A percentile compares a stretch with the other conserved stretches of the same genome.
Evolutionary conservation across 257 asterid genomes (phyloP).

Genomic region (Solanum pinnatisectum): DNA sequence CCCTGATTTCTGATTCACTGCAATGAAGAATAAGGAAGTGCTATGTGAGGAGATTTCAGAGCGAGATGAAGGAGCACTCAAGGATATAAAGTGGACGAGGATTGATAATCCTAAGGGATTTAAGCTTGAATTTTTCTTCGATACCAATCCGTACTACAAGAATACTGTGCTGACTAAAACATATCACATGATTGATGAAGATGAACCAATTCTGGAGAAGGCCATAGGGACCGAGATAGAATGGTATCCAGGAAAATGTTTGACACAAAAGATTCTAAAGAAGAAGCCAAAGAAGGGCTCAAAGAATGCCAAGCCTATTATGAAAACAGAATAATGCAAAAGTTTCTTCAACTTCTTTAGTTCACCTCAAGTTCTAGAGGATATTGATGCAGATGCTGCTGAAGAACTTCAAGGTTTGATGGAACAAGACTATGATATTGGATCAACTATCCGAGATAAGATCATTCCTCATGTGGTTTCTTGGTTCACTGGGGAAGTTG

Average conservation of each 20-base stretch:
- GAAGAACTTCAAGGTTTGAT: constrained; percentile 77
- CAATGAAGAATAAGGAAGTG: constrained; percentile 13
- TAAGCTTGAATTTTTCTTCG: constrained; percentile 22
- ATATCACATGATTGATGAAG: constrained; percentile 90
- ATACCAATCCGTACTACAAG: constrained; percentile 57
- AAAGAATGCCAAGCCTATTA: constrained; percentile 44
- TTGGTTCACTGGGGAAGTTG: constrained; percentile 96
- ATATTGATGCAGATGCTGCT: constrained; percentile 48
- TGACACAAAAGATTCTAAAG: constrained; percentile 15
- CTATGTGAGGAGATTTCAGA: constrained; percentile 39
- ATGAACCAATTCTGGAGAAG: constrained; percentile 79
- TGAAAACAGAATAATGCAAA: constrained; percentile 12
- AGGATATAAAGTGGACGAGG: constrained; percentile 18
- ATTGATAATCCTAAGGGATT: constrained; percentile 19
- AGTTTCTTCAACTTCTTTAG: constrained; percentile 21
- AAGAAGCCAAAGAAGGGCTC: constrained; percentile 88
- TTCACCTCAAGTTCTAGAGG: constrained; percentile 21
- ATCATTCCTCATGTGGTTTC: constrained; percentile 89
- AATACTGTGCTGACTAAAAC: constrained; percentile 64
- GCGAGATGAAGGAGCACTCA: constrained; percentile 38
- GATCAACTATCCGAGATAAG: constrained; percentile 81
- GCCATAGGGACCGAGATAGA: constrained; percentile 12
- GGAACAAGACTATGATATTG: constrained; percentile 90
- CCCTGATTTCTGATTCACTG: constrained; percentile 12
- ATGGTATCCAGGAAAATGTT: constrained; percentile 13